A percentile compares a stretch with the other conserved stretches of the same genome.
These are phyloP conservation scores for Blastobotrys apis DNA, from an alignment of 1,139 yeast genomes.

Conservation along the genomic window DNA sequence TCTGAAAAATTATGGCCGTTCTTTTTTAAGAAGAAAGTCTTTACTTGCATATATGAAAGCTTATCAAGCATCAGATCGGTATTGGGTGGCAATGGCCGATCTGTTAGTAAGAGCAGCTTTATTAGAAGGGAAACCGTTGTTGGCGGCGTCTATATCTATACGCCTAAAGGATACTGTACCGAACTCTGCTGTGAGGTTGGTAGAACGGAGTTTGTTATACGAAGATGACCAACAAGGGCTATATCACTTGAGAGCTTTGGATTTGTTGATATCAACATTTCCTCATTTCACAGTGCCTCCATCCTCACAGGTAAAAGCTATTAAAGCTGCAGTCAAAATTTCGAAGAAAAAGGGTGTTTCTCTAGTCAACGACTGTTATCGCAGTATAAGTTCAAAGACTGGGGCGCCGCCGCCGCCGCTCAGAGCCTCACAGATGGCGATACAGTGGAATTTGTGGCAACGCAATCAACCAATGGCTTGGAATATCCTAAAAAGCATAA, in stretches of 20 bases:
- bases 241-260: conserved; percentile 9
- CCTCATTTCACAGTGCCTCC: conserved; percentile 4
- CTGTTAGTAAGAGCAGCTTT: conserved; percentile 5
- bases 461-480: conserved; percentile 15
- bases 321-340: conserved; percentile 18
- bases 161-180: background rate
- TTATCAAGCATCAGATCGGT: background rate
- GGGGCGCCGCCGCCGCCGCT: conserved; percentile 2
- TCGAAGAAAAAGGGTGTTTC: conserved; percentile 19
- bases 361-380: conserved; percentile 25
- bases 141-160: conserved; percentile 9
- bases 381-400: conserved; percentile 12
- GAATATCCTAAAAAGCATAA: conserved; percentile 18
- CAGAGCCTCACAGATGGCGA: conserved; percentile 1
- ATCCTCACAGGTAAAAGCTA: conserved; percentile 16
- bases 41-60: background rate
- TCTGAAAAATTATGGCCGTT: background rate
- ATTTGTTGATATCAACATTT: background rate
- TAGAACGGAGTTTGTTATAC: conserved; percentile 3
- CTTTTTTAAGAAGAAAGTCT: background rate
- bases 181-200: background rate
- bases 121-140: conserved; percentile 13
- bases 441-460: background rate
- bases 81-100: conserved; percentile 2
- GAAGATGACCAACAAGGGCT: conserved; percentile 1